Evolutionary conservation across 805 yeast genomes (phyloP), one percentile per base, ranked within the genome.

Genomic region (Suhomyces faveliae): DNA sequence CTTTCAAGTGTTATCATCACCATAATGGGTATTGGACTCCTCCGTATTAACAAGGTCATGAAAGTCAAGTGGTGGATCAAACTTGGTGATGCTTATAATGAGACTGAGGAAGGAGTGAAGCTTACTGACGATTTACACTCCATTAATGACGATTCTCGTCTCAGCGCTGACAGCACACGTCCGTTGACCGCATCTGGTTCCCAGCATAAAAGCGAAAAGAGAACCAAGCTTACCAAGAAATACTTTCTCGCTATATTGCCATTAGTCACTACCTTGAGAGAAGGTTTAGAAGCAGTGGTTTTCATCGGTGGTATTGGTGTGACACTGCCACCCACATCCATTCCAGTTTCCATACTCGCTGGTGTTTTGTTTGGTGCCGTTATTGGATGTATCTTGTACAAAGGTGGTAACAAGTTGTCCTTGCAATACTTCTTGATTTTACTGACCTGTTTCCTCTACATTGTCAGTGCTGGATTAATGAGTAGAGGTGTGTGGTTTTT

Each of bases 21-120:
- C 0, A 68, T 84, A 6, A 89, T 90, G 97, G 97, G 97, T 0
- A 60, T 89, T 27, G 86, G 92, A 46, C 80, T 90, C 62, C 72
- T 90, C 51, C 74, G 96, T 52, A 79, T 90, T 62, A 88, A 90
- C 56, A 84, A 86, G 61, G 71, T 73, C 44, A 71, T 90, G 77
- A 84, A 89, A 58, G 83, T 85, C 49, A 90, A 89, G 67, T 91
- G 96, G 87, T 70, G 74, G 74, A 63, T 67, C 50, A 73, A 73
- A 51, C 60, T 73, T 44, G 75, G 76, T 2, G 72, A 71, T 44
- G 77, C 76, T 0, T 71, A 70, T 49, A 52, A 56, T 29, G 51
- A 56, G 19, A 57, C 56, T 17, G 54, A 52, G 13, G 46, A 46
- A 13, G 46, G 41, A 1, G 30, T 25, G 13, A 22, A 42, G 19